Percentiles rank a stretch among this genome's conserved stretches.
Conservation (phyloP, 371 early-diverging fungal genomes). For the Actinomucor elegans region DNA sequence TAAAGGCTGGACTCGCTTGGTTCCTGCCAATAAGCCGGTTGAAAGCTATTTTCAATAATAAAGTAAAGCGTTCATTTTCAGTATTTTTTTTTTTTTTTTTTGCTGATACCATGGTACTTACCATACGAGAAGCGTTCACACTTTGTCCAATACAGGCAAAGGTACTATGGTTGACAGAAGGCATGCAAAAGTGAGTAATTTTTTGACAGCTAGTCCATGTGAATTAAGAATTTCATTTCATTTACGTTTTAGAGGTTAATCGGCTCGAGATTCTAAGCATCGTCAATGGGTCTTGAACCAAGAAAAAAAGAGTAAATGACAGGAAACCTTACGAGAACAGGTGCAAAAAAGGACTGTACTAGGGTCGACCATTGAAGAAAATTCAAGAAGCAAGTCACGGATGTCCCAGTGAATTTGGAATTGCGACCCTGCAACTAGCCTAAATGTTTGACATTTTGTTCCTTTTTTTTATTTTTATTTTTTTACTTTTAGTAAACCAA, state of each 20-base stretch:
- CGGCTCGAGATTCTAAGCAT: constrained; percentile 13
- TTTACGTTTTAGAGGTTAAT: constrained; percentile 10
- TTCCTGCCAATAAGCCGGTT: constrained; percentile 13
- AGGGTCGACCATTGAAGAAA: neutral
- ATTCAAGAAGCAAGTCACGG: constrained; percentile 3
- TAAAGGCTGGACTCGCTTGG: constrained; percentile 11
- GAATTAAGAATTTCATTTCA: no score
- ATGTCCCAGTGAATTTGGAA: neutral
- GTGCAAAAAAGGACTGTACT: no score
- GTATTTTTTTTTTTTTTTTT: no score
- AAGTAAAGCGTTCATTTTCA: no score
- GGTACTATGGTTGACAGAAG: constrained; percentile 4
- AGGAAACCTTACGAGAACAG: no score
- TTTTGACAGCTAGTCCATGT: no score
- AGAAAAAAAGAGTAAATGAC: no score
- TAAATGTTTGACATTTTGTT: neutral
- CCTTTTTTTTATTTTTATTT: neutral
- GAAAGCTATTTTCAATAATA: constrained; percentile 17
- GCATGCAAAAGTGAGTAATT: no score
- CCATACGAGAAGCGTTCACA: constrained; percentile 16
- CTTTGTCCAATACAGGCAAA: constrained; percentile 11
- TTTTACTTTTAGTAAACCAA: neutral
- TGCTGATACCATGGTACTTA: no score
- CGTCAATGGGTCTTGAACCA: no score
- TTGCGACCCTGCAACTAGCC: neutral